These are phyloP conservation scores for Linnemannia hyalina DNA, from an alignment of 192 early-diverging fungal genomes.

Conservation along the genomic window DNA sequence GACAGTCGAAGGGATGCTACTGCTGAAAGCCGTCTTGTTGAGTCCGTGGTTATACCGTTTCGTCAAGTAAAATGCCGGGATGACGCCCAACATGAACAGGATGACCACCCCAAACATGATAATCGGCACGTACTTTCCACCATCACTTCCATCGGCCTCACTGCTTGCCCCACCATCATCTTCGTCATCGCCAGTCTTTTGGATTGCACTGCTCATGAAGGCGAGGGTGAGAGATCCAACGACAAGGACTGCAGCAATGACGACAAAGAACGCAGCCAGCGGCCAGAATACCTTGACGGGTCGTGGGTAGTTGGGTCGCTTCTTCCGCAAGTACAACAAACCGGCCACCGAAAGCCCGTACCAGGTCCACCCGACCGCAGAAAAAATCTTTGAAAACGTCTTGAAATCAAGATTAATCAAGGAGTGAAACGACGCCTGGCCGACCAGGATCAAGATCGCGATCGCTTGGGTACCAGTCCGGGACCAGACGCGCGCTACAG, in stretches of 20 bases:
- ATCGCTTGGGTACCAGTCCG: conserved; percentile 34
- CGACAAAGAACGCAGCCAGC: conserved; percentile 33
- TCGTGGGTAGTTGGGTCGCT: conserved; percentile 41
- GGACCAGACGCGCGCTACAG: conserved; percentile 21
- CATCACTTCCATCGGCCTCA: not conserved
- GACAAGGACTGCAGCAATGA: conserved; percentile 48
- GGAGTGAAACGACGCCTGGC: conserved; percentile 33
- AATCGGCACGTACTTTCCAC: conserved; percentile 21
- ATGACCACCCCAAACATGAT: conserved; percentile 47
- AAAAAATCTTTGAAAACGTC: conserved; percentile 55
- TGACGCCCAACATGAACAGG: conserved; percentile 34
- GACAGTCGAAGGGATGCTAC: not conserved
- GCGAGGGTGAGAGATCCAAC: conserved; percentile 42
- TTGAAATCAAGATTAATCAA: conserved; percentile 53
- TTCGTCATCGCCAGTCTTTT: not conserved
- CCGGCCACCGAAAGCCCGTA: conserved; percentile 61
- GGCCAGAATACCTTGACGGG: conserved; percentile 60
- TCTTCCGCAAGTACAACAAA: conserved; percentile 53
- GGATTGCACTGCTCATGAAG: conserved; percentile 8
- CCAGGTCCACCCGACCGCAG: conserved; percentile 52
- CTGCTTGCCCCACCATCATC: not conserved
- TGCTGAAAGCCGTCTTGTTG: not conserved
- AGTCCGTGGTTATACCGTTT: conserved; percentile 1
- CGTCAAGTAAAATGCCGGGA: conserved; percentile 40
- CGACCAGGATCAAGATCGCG: conserved; percentile 35